phyloP scores from a whole-genome alignment of 257 asterid species.

The Fraxinus cuspidata region DNA sequence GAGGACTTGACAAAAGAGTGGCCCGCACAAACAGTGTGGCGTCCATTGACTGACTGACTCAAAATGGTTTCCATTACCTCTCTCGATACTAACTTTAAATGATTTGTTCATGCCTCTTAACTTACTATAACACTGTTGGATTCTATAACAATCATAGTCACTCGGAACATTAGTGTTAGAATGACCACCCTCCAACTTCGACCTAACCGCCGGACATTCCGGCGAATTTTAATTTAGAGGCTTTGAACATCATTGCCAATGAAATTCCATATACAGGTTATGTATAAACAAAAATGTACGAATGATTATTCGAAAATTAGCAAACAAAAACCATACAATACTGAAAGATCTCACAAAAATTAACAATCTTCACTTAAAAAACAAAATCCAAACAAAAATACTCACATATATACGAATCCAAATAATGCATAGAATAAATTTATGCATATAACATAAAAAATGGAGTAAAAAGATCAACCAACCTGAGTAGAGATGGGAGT shows the following conservation, averaged over 20 bases:
- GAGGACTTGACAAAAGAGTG: background rate
- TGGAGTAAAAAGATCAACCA: conserved; percentile 14
- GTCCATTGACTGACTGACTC: background rate
- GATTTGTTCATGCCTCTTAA: background rate
- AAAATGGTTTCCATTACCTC: background rate
- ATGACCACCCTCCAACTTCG: background rate
- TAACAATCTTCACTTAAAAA: background rate
- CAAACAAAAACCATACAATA: background rate
- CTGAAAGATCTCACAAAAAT: background rate
- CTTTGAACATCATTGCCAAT: background rate
- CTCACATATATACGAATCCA: too few relatives aligned
- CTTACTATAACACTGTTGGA: too few relatives aligned
- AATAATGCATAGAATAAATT: too few relatives aligned
- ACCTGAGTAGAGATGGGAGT: conserved; percentile 33
- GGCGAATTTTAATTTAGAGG: background rate
- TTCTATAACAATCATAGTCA: background rate
- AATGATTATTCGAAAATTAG: background rate
- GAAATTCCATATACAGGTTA: background rate
- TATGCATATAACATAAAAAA: background rate
- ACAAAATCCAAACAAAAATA: background rate
- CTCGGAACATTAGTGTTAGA: background rate
- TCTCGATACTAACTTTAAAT: background rate
- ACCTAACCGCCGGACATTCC: background rate
- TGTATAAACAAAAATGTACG: background rate
- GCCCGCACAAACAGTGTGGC: background rate